Evolutionary conservation across 768 basidiomycete genomes (phyloP).

Genomic region (Phlebiopsis gigantea): DNA sequence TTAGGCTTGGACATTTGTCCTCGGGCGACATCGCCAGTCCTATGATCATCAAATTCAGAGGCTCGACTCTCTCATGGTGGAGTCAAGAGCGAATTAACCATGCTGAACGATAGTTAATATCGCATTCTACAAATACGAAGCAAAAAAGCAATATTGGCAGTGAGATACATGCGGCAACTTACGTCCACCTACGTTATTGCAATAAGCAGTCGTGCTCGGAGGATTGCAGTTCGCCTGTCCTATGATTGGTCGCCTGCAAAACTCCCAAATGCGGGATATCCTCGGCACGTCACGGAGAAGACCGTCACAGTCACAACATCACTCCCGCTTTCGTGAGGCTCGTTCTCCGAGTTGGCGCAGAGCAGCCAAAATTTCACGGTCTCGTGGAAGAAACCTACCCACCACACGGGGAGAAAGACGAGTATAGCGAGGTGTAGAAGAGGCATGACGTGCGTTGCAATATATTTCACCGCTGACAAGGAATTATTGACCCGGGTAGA

Average conservation of each 20-base stretch:
- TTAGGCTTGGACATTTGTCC: background rate
- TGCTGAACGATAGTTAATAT: background rate
- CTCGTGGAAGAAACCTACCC: background rate
- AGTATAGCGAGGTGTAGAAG: background rate
- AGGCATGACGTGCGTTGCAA: conserved; percentile 4
- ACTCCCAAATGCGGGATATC: background rate
- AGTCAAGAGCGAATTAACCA: background rate
- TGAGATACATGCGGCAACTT: background rate
- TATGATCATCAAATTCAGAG: too few relatives aligned
- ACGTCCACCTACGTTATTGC: background rate
- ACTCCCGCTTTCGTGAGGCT: background rate
- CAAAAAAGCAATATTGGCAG: background rate
- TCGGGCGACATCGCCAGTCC: background rate
- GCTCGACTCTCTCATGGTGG: background rate
- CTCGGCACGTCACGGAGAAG: background rate
- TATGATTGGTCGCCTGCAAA: background rate
- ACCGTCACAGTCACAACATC: background rate
- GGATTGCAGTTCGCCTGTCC: background rate
- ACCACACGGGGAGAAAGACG: conserved; percentile 1
- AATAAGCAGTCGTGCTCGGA: background rate
- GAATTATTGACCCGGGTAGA: conserved; percentile 14
- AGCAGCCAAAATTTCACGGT: conserved; percentile 1
- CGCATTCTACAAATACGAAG: background rate
- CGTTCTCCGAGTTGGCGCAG: conserved; percentile 2
- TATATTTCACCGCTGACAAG: background rate